These are phyloP conservation scores for Suhomyces wounanorum DNA, from an alignment of 1,139 yeast genomes.

Conservation along the genomic window DNA sequence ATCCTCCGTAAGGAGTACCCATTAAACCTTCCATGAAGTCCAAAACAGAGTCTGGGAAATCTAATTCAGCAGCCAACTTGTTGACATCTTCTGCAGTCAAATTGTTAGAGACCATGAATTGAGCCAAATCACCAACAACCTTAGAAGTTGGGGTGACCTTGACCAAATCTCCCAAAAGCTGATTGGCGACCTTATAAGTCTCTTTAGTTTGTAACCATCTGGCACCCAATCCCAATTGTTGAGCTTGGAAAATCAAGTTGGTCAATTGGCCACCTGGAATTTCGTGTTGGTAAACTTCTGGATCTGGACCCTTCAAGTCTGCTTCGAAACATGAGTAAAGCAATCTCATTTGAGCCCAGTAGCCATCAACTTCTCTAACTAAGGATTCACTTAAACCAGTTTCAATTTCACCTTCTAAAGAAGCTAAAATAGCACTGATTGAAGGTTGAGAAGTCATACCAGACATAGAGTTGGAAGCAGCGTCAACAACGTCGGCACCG, in stretches of 20 bases:
- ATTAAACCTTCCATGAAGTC: constrained; percentile 98
- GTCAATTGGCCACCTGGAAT: constrained; percentile 99
- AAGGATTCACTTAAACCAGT: constrained; percentile 69
- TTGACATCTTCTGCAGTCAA: constrained; percentile 80
- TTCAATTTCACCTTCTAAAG: constrained; percentile 82
- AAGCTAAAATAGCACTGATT: constrained; percentile 86
- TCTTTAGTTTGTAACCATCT: constrained; percentile 96
- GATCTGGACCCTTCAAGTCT: constrained; percentile 98
- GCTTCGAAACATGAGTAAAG: constrained; percentile 97
- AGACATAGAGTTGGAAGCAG: constrained; percentile 95
- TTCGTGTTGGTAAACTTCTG: constrained; percentile 97
- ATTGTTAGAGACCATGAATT: constrained; percentile 96
- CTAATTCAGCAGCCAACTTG: constrained; percentile 84
- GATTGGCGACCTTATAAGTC: constrained; percentile 88
- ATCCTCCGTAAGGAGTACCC: constrained; percentile 99
- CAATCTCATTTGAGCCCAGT: constrained; percentile 99
- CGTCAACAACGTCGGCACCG: constrained; percentile 98
- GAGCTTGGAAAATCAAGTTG: constrained; percentile 96
- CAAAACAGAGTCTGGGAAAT: constrained; percentile 96
- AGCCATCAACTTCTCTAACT: constrained; percentile 82
- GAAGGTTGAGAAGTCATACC: constrained; percentile 99
- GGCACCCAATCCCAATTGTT: constrained; percentile 94
- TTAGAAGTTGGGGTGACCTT: constrained; percentile 98
- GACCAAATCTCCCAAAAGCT: constrained; percentile 90
- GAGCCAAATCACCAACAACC: constrained; percentile 98